Base-by-base conservation (phyloP, 768 basidiomycete species). In the Tulasnella sp. region DNA sequence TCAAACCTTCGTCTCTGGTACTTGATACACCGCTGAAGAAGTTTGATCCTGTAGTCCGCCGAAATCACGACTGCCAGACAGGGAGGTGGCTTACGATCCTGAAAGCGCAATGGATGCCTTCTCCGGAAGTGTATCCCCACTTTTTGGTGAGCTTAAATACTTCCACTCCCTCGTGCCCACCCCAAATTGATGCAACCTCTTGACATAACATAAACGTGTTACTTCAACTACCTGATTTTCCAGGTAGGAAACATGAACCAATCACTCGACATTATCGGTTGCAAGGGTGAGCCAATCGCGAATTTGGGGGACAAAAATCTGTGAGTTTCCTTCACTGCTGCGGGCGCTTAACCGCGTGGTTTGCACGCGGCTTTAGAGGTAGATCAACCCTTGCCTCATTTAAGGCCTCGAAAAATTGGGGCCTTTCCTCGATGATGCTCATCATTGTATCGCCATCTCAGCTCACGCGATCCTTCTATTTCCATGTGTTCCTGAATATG, bases 181-280 rank as follows among this genome's bases (percentile, higher is more conserved):
- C 11, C 34, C 44, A 12, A 17, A 30, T n/a, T 55, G 53, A 54
- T 25, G 49, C 34, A 4, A 9, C 17, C 59, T 15, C 53, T 19
- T 50, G n/a, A n/a, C n/a, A n/a, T n/a, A n/a, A 19, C 57, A 8
- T 57, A 31, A 29, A 5, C 44, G 19, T 49, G 17, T 12, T 11
- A 15, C 15, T 38, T 7, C 15, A 15, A 5, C 34, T 15, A 15
- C 34, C 15, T 38, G 34, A 38, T 38, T 38, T 7, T 15, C 34
- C 44, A 88, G 85, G 77, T 91, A 60, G 89, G 78, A 15, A 83
- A 84, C 63, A 81, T 92, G 87, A 75, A 86, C 21, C 88, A 86
- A 68, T 81, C 84, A 0, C 68, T 91, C 25, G 78, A 89, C 66
- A 80, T 91, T 4, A 82, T 78, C 65, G 82, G 87, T 1, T 77